Percentiles rank a stretch among this genome's conserved stretches.
phyloP scores from a whole-genome alignment of 73 alveolate species.

The Symbiodinium natans region DNA sequence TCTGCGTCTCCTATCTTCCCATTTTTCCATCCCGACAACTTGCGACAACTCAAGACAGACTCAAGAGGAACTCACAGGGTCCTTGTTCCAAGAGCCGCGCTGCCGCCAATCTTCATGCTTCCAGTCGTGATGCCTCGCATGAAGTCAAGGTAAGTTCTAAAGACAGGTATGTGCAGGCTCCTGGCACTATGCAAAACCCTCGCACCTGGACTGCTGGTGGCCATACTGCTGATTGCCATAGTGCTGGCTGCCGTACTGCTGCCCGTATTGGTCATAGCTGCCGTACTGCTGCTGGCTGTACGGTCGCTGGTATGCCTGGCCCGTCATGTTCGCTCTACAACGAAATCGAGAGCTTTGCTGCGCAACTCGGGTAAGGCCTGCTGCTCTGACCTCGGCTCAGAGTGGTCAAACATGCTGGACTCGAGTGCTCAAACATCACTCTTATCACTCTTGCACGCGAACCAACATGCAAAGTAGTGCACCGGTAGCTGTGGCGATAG shows the following conservation, averaged over 20 bases:
- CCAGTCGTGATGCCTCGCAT: not conserved
- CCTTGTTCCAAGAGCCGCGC: not conserved
- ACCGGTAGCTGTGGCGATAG: not conserved
- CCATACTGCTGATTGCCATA: not conserved
- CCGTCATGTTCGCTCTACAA: too few species aligned
- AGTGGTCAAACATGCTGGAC: not conserved
- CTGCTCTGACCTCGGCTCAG: not conserved
- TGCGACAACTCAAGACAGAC: too few species aligned
- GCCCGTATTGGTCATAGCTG: not conserved
- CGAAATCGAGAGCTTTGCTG: too few species aligned
- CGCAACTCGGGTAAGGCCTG: not conserved
- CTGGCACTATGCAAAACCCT: too few species aligned
- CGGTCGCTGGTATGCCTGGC: slow-evolving; percentile 2
- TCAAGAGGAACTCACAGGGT: not conserved
- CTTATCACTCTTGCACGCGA: too few species aligned
- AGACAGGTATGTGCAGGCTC: too few species aligned
- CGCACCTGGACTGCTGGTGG: not conserved
- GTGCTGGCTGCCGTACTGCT: not conserved
- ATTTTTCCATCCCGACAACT: too few species aligned
- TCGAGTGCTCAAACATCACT: too few species aligned
- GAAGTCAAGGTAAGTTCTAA: too few species aligned
- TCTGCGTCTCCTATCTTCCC: too few species aligned
- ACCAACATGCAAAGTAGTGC: not conserved
- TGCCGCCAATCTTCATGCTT: not conserved
- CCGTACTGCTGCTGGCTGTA: not conserved